These are phyloP conservation scores for Microascus cirrosus DNA, from an alignment of 2,329 filamentous ascomycete genomes.

Conservation along the genomic window DNA sequence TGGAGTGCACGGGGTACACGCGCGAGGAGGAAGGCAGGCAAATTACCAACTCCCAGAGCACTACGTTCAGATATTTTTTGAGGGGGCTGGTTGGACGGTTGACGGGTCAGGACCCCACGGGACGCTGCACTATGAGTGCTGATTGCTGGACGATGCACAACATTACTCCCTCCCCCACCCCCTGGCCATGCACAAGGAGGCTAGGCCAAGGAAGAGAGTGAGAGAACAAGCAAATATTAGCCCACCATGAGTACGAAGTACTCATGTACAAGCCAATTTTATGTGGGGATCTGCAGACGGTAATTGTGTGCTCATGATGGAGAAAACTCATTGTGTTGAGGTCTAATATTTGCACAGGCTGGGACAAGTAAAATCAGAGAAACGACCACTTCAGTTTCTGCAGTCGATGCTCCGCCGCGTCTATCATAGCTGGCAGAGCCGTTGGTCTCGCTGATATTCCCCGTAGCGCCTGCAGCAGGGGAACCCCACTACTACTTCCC, in stretches of 20 bases:
- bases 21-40: neutral
- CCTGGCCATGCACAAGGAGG: neutral
- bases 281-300: too few relatives aligned
- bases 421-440: too few relatives aligned
- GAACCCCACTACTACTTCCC: neutral
- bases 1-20: neutral
- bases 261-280: too few relatives aligned
- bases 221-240: neutral
- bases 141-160: neutral
- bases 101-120: neutral
- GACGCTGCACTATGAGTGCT: neutral
- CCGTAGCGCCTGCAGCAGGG: neutral
- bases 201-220: neutral
- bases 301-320: too few relatives aligned
- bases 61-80: neutral
- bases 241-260: too few relatives aligned
- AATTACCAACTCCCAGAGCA: neutral
- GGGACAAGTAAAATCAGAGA: too few relatives aligned
- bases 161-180: neutral
- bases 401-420: too few relatives aligned
- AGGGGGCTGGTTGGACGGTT: neutral
- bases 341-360: too few relatives aligned
- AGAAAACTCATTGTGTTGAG: too few relatives aligned
- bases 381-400: too few relatives aligned
- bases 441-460: neutral